Evolutionary conservation across 768 basidiomycete species (phyloP).

Genomic region (Holtermannia corniformis): DNA sequence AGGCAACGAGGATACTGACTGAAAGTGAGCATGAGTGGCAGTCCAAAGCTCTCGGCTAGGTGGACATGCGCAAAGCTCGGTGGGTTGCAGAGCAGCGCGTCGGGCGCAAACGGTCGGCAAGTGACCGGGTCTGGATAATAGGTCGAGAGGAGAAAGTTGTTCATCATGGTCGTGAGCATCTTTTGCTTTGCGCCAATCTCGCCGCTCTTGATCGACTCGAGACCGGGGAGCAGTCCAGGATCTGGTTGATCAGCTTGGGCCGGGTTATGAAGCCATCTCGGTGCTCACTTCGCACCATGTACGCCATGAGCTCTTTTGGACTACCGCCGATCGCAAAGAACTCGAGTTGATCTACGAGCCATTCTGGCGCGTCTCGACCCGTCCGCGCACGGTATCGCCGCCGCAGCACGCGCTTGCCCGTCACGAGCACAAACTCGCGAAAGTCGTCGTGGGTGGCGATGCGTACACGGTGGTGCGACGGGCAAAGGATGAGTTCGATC

Average conservation of each 20-base stretch:
- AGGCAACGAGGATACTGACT: slow-evolving; percentile 45
- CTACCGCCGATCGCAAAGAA: slow-evolving; percentile 55
- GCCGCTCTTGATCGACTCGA: slow-evolving; percentile 51
- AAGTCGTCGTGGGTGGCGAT: slow-evolving; percentile 54
- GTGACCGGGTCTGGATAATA: slow-evolving; percentile 14
- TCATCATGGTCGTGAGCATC: slow-evolving; percentile 47
- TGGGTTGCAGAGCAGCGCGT: slow-evolving; percentile 18
- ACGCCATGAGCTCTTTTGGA: slow-evolving; percentile 56
- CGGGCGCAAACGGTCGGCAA: slow-evolving; percentile 17
- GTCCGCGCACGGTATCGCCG: neutral
- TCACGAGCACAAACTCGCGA: slow-evolving; percentile 47
- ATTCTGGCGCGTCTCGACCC: neutral
- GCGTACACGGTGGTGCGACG: slow-evolving; percentile 51
- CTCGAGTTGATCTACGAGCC: slow-evolving; percentile 40
- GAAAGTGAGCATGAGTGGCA: slow-evolving; percentile 25
- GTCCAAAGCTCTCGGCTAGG: slow-evolving; percentile 15
- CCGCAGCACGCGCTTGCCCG: slow-evolving; percentile 25
- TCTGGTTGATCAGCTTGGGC: slow-evolving; percentile 38
- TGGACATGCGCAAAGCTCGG: slow-evolving; percentile 22
- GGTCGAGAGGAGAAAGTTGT: slow-evolving; percentile 19
- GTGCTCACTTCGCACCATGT: slow-evolving; percentile 56
- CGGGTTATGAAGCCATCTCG: neutral
- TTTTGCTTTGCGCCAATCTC: slow-evolving; percentile 51
- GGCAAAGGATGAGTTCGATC: slow-evolving; percentile 42
- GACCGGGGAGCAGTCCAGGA: slow-evolving; percentile 54